These are phyloP conservation scores for Elongisporangium undulatum DNA, from an alignment of 352 stramenopile genomes.

Conservation along the genomic window DNA sequence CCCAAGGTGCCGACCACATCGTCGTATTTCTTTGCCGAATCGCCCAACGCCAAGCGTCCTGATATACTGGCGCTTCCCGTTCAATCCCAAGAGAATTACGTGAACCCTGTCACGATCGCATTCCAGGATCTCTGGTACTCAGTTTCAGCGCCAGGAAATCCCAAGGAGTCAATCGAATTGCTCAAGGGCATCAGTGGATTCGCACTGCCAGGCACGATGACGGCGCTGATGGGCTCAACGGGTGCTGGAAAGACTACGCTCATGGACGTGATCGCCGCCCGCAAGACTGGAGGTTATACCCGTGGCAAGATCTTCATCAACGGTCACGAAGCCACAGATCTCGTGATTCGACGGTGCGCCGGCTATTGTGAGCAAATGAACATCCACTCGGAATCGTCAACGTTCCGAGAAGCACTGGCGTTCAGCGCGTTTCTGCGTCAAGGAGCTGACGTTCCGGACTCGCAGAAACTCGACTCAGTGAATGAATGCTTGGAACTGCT, in stretches of 20 bases:
- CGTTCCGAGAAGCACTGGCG: neutral
- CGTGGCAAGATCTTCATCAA: neutral
- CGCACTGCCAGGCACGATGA: conserved; percentile 37
- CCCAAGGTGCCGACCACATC: conserved; percentile 4
- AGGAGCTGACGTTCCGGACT: conserved; percentile 12
- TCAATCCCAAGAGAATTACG: conserved; percentile 14
- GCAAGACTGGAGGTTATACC: conserved; percentile 65
- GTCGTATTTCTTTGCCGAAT: neutral
- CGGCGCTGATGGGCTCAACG: conserved; percentile 43
- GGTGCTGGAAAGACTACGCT: conserved; percentile 84
- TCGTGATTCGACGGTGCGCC: neutral
- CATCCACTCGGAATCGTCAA: neutral
- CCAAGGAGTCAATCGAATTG: conserved; percentile 39
- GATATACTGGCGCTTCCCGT: neutral
- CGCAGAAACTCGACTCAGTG: neutral
- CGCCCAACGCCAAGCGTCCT: conserved; percentile 5
- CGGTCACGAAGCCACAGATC: neutral
- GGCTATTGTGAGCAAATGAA: neutral
- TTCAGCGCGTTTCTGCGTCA: neutral
- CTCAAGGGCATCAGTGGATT: conserved; percentile 68
- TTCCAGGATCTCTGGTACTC: conserved; percentile 42
- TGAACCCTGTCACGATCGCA: conserved; percentile 26
- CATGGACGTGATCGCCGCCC: conserved; percentile 88
- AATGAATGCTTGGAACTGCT: neutral
- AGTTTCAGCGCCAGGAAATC: conserved; percentile 22